Base-by-base conservation (phyloP, 164 flowering plant species). In the Nymphaea thermarum region DNA sequence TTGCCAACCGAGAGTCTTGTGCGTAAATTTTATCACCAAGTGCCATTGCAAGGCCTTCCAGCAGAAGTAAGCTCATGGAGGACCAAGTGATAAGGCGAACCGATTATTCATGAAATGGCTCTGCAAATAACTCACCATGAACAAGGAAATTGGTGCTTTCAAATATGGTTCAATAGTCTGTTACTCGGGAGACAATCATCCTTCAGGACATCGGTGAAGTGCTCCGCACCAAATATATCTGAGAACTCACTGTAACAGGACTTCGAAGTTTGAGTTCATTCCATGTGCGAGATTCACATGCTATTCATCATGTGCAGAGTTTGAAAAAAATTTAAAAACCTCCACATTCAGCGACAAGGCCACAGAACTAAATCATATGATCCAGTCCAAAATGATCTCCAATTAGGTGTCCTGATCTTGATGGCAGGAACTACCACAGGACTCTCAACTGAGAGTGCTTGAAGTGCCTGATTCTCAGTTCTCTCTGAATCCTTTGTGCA, bases 101-200 rank as follows among this genome's bases (percentile, higher is more conserved):
- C n/a, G n/a, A n/a, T n/a, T n/a, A n/a, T n/a, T n/a, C n/a, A n/a
- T n/a, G n/a, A n/a, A n/a, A n/a, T n/a, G n/a, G n/a, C n/a, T n/a
- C n/a, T n/a, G n/a, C n/a, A 47, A 47, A 47, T 6, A 3, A 47
- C 55, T n/a, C 42, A 87, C 97, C 96, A 84, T 87, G 0, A 97
- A 93, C 96, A 94, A 93, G 36, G 98, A 93, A 64, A 91, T 70
- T 2, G 97, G 98, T 3, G 97, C 89, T 80, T 80, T 89, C 3
- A 41, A 2, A 43, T 80, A 71, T 60, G 92, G 94, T 67, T 78
- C 77, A 62, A 76, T 42, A 0, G 70, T 55, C 57, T 80, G 82
- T 55, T 76, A 80, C 1, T 66, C 15, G 12, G 76, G 67, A 5
- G 98, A 96, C 69, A 94, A 66, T 94, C 98, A 14, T 89, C 84